Evolutionary conservation across 495 filamentous ascomycete species (phyloP).

Genomic region (Tuber calosporum): DNA sequence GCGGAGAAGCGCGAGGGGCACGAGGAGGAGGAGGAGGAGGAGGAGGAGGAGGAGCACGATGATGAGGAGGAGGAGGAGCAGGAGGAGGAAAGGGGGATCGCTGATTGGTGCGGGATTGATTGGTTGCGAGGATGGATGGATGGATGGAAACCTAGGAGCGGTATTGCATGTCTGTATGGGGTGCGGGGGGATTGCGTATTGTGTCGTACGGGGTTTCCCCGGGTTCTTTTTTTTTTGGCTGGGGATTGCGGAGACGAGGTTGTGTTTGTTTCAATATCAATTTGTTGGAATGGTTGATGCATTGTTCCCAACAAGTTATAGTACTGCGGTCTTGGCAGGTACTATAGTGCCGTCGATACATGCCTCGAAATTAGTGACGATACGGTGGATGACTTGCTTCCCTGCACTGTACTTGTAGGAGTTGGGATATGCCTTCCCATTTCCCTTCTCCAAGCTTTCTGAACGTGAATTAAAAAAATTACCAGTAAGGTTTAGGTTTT

Average conservation of each 20-base stretch:
- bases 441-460: background rate
- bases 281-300: background rate
- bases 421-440: background rate
- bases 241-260: background rate
- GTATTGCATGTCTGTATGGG: background rate
- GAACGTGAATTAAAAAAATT: background rate
- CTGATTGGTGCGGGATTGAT: conserved; percentile 5
- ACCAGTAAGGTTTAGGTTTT: background rate
- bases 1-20: too few species aligned
- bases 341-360: background rate
- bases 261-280: background rate
- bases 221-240: background rate
- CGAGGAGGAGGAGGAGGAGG: background rate
- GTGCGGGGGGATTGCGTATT: background rate
- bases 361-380: background rate
- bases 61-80: background rate
- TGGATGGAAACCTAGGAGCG: background rate
- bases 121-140: background rate
- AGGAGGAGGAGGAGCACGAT: background rate
- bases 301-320: background rate
- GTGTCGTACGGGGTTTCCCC: background rate
- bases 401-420: background rate
- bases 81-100: background rate
- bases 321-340: background rate
- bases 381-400: background rate